phyloP scores from a whole-genome alignment of 2,329 filamentous ascomycete species.

The Exutisphaerella laricina region DNA sequence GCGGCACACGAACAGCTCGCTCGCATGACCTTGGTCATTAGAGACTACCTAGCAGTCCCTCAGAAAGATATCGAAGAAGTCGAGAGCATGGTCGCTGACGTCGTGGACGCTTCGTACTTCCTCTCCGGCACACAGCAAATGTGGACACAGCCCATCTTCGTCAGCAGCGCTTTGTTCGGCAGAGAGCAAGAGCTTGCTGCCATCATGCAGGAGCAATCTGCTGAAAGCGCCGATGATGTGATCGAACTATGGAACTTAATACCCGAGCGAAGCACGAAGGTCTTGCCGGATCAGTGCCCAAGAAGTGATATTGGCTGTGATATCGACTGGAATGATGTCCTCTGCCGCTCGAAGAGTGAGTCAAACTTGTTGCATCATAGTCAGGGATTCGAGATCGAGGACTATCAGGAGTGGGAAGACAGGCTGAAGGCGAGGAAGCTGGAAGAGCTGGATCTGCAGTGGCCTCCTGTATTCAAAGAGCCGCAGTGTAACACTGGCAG shows the following conservation, averaged over 20 bases:
- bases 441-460: conserved; percentile 7
- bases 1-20: conserved; percentile 18
- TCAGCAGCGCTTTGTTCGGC: conserved; percentile 7
- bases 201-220: conserved; percentile 15
- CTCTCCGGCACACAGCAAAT: neutral
- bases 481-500: conserved; percentile 7
- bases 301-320: conserved; percentile 1
- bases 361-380: conserved; percentile 1
- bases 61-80: neutral
- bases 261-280: conserved; percentile 1
- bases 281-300: conserved; percentile 3
- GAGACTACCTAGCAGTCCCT: conserved; percentile 3
- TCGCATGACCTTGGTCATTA: conserved; percentile 10
- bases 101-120: conserved; percentile 14
- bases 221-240: conserved; percentile 12
- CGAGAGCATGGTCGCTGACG: conserved; percentile 13
- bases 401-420: neutral
- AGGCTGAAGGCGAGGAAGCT: neutral
- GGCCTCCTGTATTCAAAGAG: conserved; percentile 9
- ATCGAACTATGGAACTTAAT: conserved; percentile 12
- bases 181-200: conserved; percentile 16
- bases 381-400: neutral
- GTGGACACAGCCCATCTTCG: conserved; percentile 7
- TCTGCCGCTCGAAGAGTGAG: conserved; percentile 1
- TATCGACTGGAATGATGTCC: conserved; percentile 7